phyloP scores from a whole-genome alignment of 2,329 filamentous ascomycete genomes.

The Lecanicillium sp. region DNA sequence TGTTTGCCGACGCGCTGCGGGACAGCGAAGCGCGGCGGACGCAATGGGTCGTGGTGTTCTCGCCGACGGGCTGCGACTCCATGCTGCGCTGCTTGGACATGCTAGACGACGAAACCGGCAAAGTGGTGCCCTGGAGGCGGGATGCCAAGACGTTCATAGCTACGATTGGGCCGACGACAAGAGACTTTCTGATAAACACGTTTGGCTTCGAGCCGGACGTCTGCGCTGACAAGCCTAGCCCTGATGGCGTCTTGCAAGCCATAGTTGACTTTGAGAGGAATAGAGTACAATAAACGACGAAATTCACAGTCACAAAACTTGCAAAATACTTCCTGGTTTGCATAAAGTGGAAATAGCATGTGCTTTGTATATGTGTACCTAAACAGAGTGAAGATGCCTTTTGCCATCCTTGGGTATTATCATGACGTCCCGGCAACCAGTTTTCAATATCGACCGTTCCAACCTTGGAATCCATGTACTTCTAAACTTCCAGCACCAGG shows the following conservation, averaged over 20 bases:
- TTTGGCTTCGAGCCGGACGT: conserved; percentile 67
- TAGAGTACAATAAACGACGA: not conserved
- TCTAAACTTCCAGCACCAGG: no score
- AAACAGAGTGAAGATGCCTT: conserved; percentile 1
- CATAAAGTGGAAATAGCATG: not conserved
- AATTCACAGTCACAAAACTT: not conserved
- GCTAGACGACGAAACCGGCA: conserved; percentile 39
- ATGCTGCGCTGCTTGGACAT: conserved; percentile 48
- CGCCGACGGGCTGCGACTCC: conserved; percentile 55
- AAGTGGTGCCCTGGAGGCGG: conserved; percentile 20
- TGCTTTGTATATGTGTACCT: not conserved
- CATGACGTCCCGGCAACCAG: no score
- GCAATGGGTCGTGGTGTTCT: conserved; percentile 73
- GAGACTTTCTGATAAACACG: conserved; percentile 58
- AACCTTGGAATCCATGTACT: no score
- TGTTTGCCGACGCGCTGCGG: conserved; percentile 50
- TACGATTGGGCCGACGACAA: conserved; percentile 90
- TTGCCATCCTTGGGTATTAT: no score
- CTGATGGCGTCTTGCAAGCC: conserved; percentile 65
- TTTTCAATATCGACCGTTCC: no score
- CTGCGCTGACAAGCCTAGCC: conserved; percentile 75
- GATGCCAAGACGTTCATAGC: conserved; percentile 56
- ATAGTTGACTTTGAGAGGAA: conserved; percentile 39
- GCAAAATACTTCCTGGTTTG: not conserved
- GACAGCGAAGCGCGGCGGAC: conserved; percentile 28